Evolutionary conservation across 225 moss, liverwort and hornwort genomes (phyloP).

Genomic region (Rhytidiadelphus loreus): DNA sequence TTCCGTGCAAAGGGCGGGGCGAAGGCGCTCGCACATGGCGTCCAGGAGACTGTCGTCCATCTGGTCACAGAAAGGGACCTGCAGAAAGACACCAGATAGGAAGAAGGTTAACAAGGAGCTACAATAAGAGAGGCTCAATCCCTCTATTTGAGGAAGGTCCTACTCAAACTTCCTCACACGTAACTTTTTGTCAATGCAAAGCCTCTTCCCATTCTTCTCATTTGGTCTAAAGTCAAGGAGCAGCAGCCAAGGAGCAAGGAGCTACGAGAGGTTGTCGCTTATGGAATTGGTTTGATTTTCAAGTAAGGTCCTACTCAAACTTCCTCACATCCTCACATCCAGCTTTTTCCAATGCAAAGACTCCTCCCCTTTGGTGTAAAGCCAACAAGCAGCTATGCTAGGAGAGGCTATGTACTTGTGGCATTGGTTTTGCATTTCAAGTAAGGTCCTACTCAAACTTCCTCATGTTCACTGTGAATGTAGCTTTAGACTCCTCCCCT

Average conservation of each 20-base stretch:
- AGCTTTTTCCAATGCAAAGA: neutral
- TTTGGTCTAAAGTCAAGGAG: neutral
- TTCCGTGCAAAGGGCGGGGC: constrained; percentile 43
- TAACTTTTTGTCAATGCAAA: neutral
- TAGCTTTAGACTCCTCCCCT: neutral
- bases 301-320: neutral
- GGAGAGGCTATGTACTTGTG: neutral
- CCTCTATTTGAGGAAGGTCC: neutral
- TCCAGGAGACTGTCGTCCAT: constrained; percentile 64
- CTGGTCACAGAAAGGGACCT: constrained; percentile 60
- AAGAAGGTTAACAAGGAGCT: neutral
- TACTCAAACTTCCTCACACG: neutral
- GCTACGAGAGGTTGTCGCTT: neutral
- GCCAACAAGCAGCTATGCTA: neutral
- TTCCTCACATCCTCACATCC: neutral
- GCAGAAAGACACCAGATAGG: neutral
- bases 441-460: neutral
- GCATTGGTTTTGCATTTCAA: neutral
- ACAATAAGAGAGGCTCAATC: neutral
- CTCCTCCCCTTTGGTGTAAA: neutral
- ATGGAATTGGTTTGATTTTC: neutral
- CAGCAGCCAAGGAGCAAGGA: neutral
- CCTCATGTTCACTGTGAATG: neutral
- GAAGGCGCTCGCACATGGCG: constrained; percentile 60
- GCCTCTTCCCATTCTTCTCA: neutral